Evolutionary conservation across 2,329 filamentous ascomycete genomes (phyloP).

Genomic region (Curvularia sp.): DNA sequence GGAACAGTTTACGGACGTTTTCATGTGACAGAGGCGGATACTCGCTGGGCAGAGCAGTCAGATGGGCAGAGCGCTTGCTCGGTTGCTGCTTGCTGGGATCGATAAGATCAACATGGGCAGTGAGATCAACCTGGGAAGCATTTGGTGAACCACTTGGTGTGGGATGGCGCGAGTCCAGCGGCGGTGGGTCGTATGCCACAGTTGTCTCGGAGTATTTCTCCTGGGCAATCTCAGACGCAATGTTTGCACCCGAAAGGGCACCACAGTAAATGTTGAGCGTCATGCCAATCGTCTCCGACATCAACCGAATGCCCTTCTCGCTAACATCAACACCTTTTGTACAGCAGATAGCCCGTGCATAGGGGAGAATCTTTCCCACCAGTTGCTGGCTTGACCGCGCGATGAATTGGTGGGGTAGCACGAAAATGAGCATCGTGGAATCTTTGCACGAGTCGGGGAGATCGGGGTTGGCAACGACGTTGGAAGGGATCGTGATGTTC

Average conservation of each 20-base stretch:
- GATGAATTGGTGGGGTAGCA: constrained; percentile 96
- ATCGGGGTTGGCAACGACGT: constrained; percentile 84
- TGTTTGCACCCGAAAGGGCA: constrained; percentile 93
- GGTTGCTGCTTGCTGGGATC: constrained; percentile 61
- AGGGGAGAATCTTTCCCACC: constrained; percentile 87
- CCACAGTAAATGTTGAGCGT: constrained; percentile 95
- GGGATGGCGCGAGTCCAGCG: constrained; percentile 81
- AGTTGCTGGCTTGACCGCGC: constrained; percentile 83
- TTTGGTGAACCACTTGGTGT: constrained; percentile 63
- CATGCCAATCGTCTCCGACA: constrained; percentile 93
- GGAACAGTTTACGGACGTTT: constrained; percentile 85
- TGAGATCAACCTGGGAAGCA: constrained; percentile 59
- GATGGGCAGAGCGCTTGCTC: constrained; percentile 68
- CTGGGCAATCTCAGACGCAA: constrained; percentile 90
- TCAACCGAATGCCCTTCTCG: constrained; percentile 83
- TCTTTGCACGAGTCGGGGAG: constrained; percentile 80
- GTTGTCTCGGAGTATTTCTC: constrained; percentile 99
- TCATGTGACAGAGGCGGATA: constrained; percentile 87
- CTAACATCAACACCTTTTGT: constrained; percentile 98
- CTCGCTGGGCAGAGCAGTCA: constrained; percentile 78
- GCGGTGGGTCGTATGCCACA: constrained; percentile 91
- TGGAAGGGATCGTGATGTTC: constrained; percentile 80
- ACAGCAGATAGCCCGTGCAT: constrained; percentile 91
- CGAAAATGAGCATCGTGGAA: constrained; percentile 92
- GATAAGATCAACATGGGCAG: constrained; percentile 58